These are phyloP conservation scores for Neurospora sublineolata DNA, from an alignment of 495 filamentous ascomycete species.

Conservation along the genomic window DNA sequence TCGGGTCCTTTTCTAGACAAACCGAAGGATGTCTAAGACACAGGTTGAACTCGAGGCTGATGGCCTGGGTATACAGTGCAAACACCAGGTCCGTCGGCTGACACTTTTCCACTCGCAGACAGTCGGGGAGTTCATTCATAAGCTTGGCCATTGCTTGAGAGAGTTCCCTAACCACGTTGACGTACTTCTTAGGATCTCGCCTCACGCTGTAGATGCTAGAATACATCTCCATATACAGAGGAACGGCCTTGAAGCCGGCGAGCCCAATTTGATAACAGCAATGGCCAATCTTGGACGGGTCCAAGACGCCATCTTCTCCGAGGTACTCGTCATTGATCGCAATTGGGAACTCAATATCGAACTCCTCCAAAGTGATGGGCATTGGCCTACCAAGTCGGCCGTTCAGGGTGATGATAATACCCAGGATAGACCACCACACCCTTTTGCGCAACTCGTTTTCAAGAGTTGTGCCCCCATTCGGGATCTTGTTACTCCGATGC, in stretches of 20 bases:
- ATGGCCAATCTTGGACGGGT: constrained; percentile 35
- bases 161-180: constrained; percentile 15
- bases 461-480: constrained; percentile 40
- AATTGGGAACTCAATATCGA: constrained; percentile 65
- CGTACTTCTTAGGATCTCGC: constrained; percentile 46
- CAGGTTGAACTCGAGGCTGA: constrained; percentile 36
- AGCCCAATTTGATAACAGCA: constrained; percentile 57
- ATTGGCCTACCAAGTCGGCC: constrained; percentile 68
- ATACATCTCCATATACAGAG: constrained; percentile 59
- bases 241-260: constrained; percentile 45
- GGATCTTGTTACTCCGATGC: constrained; percentile 54
- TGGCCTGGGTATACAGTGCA: constrained; percentile 36
- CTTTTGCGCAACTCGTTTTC: constrained; percentile 68
- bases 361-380: constrained; percentile 56
- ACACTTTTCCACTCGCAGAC: constrained; percentile 36
- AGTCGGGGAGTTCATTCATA: constrained; percentile 44
- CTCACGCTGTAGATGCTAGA: constrained; percentile 57
- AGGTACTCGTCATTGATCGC: constrained; percentile 55
- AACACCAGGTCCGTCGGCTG: constrained; percentile 42
- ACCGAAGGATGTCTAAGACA: constrained; percentile 62
- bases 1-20: constrained; percentile 46
- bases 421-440: constrained; percentile 59
- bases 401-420: constrained; percentile 51
- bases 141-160: constrained; percentile 39
- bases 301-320: constrained; percentile 38